phyloP scores from a whole-genome alignment of 805 yeast genomes.

The Deakozyma indianensis region DNA sequence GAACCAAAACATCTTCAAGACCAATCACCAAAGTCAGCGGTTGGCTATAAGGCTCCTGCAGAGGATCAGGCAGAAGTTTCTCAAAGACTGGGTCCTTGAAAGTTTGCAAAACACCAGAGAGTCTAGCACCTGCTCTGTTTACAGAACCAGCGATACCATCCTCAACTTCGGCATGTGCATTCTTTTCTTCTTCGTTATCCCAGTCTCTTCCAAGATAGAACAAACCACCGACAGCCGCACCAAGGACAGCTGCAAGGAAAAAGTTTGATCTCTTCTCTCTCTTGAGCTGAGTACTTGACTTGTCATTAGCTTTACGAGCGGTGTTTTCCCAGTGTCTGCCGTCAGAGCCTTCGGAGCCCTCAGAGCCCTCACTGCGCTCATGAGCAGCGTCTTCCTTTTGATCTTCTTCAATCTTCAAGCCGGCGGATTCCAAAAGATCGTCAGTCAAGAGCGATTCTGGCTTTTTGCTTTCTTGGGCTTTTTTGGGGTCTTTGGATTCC shows the following conservation, averaged over 20 bases:
- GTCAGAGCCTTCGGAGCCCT: constrained; percentile 11
- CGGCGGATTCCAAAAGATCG: constrained; percentile 71
- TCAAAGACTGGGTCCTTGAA: constrained; percentile 92
- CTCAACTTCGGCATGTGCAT: constrained; percentile 31
- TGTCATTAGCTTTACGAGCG: constrained; percentile 24
- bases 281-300: constrained; percentile 29
- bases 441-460: constrained; percentile 55
- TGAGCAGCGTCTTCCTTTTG: constrained; percentile 4
- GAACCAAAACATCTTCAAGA: constrained; percentile 80
- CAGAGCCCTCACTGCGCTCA: constrained; percentile 7
- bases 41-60: constrained; percentile 79
- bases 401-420: constrained; percentile 43
- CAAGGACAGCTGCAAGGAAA: constrained; percentile 44
- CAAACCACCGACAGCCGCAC: constrained; percentile 35
- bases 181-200: constrained; percentile 58
- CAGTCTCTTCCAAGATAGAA: constrained; percentile 70
- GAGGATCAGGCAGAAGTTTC: constrained; percentile 86
- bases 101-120: constrained; percentile 58
- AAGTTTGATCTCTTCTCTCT: constrained; percentile 71
- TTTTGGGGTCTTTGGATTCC: not conserved
- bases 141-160: constrained; percentile 52
- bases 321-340: constrained; percentile 39
- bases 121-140: constrained; percentile 55
- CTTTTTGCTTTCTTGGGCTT: constrained; percentile 7
- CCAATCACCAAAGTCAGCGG: constrained; percentile 83